A percentile compares a stretch with the other conserved stretches of the same genome.
Conservation (phyloP, 768 basidiomycete species). For the Leccinum variicolor region DNA sequence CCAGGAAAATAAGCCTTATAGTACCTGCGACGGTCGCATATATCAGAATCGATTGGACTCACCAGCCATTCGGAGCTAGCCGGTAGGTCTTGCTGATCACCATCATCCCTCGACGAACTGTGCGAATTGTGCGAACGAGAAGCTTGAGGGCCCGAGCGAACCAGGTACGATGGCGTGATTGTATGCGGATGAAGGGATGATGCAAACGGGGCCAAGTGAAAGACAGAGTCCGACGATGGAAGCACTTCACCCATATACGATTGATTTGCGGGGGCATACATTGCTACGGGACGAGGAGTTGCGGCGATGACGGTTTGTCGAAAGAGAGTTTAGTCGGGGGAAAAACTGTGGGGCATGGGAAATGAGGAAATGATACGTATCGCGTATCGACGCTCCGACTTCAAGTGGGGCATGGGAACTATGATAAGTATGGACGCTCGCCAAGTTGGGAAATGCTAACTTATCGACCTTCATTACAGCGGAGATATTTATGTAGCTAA, state of each 20-base stretch:
- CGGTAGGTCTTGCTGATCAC: not conserved
- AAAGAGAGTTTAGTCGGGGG: not conserved
- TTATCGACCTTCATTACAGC: too few species aligned
- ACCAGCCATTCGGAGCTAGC: not conserved
- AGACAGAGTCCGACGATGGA: not conserved
- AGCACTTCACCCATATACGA: not conserved
- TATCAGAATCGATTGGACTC: not conserved
- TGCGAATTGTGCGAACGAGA: not conserved
- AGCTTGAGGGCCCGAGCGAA: not conserved
- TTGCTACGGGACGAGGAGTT: not conserved
- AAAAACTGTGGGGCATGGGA: not conserved
- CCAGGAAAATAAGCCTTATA: not conserved
- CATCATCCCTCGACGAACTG: not conserved
- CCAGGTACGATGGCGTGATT: not conserved
- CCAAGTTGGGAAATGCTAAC: too few species aligned
- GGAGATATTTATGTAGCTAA: too few species aligned
- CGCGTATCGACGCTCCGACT: too few species aligned
- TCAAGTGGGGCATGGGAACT: too few species aligned
- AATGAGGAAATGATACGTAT: not conserved
- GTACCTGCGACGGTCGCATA: too few species aligned
- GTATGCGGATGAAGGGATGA: not conserved
- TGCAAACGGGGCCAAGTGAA: not conserved
- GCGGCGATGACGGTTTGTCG: not conserved
- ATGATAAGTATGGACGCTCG: too few species aligned
- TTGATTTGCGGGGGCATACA: not conserved